Evolutionary conservation across 495 filamentous ascomycete genomes (phyloP).

Genomic region (Antarctomyces pellizariae): DNA sequence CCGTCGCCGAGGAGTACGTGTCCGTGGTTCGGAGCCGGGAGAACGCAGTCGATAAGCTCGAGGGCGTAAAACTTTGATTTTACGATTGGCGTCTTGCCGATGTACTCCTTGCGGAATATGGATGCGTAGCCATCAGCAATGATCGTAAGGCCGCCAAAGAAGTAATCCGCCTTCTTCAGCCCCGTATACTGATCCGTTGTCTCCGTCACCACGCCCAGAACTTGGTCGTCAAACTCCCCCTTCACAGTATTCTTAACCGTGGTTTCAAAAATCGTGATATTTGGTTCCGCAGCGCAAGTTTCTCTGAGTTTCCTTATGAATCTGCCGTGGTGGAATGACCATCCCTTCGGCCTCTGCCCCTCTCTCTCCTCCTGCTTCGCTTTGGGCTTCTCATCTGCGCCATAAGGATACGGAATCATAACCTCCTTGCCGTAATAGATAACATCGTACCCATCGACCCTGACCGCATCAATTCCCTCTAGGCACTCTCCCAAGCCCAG

Average conservation of each 20-base stretch:
- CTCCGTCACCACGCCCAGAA: conserved; percentile 52
- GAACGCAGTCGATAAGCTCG: conserved; percentile 66
- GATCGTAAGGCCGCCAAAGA: conserved; percentile 70
- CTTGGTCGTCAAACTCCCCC: conserved; percentile 29
- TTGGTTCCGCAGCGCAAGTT: conserved; percentile 39
- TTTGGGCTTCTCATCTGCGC: conserved; percentile 1
- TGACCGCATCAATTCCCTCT: conserved; percentile 71
- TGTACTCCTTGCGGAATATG: conserved; percentile 69
- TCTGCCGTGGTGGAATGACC: conserved; percentile 63
- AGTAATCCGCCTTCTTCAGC: conserved; percentile 39
- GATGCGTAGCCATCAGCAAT: conserved; percentile 85
- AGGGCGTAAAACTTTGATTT: conserved; percentile 76
- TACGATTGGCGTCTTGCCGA: conserved; percentile 40
- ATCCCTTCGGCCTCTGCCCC: conserved; percentile 30
- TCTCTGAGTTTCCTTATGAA: conserved; percentile 55
- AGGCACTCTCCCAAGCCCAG: conserved; percentile 64
- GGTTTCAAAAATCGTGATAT: conserved; percentile 52
- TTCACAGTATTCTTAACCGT: conserved; percentile 39
- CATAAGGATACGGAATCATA: conserved; percentile 45
- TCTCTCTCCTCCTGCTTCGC: conserved; percentile 21
- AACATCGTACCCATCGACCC: conserved; percentile 65
- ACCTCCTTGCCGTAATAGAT: conserved; percentile 62
- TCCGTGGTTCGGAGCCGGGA: conserved; percentile 51
- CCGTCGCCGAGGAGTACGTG: conserved; percentile 69
- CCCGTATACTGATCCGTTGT: conserved; percentile 29